phyloP scores from a whole-genome alignment of 345 rosid genomes.

The Dimocarpus longan region DNA sequence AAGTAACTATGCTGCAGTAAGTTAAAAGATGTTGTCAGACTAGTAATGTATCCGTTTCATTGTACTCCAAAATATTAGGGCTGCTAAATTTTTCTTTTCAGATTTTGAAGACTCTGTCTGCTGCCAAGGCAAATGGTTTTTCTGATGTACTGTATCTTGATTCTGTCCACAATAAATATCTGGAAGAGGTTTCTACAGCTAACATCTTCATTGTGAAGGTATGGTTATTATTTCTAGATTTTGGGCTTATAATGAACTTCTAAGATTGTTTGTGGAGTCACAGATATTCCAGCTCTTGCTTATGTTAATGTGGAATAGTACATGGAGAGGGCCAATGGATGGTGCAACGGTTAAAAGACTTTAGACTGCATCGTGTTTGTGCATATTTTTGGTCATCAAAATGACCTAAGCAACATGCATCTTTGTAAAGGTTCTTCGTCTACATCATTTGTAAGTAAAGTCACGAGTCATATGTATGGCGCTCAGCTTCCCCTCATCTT shows the following conservation, averaged over 20 bases:
- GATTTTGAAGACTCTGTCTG: constrained; percentile 30
- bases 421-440: not conserved
- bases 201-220: constrained; percentile 44
- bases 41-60: not conserved
- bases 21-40: not conserved
- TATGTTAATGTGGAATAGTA: not conserved
- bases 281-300: not conserved
- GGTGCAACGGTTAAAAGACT: not conserved
- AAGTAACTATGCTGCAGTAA: constrained; percentile 37
- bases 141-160: constrained; percentile 39
- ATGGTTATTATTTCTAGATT: not conserved
- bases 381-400: not conserved
- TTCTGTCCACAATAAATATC: constrained; percentile 28
- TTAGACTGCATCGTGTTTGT: not conserved
- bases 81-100: constrained; percentile 5
- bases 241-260: not conserved
- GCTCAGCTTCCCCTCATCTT: not conserved
- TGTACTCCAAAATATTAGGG: not conserved
- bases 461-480: not conserved
- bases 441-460: not conserved
- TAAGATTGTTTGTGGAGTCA: not conserved
- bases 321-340: not conserved
- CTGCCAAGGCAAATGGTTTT: constrained; percentile 38
- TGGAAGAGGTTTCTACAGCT: constrained; percentile 37
- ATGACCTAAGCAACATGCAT: not conserved